phyloP scores from a whole-genome alignment of 306 rosid genomes.

The Cucurbita ficifolia region DNA sequence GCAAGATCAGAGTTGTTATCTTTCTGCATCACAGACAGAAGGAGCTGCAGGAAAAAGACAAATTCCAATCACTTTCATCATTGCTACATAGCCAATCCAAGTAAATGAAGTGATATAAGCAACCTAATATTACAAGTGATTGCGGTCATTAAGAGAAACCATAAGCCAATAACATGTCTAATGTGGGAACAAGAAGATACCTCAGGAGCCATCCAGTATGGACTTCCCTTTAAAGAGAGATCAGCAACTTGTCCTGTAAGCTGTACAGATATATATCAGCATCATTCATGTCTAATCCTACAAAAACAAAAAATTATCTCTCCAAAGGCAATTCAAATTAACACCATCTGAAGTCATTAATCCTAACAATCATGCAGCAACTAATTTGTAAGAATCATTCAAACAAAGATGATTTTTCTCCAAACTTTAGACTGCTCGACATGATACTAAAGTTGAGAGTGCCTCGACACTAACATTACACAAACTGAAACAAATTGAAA shows the following conservation, averaged over 20 bases:
- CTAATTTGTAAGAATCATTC: background rate
- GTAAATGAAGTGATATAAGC: background rate
- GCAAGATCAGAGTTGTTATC: slow-evolving; percentile 76
- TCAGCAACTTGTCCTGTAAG: slow-evolving; percentile 63
- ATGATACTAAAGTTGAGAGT: background rate
- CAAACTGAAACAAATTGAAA: background rate
- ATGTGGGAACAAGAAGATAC: slow-evolving; percentile 26
- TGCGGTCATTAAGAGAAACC: background rate
- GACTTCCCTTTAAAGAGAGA: slow-evolving; percentile 94
- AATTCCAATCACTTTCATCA: background rate
- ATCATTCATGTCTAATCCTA: background rate
- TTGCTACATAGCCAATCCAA: background rate
- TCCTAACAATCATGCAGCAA: background rate
- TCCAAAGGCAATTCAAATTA: background rate
- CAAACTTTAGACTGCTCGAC: background rate
- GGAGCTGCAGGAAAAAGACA: slow-evolving; percentile 35
- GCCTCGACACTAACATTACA: background rate
- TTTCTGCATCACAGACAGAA: slow-evolving; percentile 66
- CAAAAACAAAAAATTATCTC: background rate
- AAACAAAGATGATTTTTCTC: background rate
- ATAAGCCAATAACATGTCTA: background rate
- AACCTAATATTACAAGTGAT: background rate
- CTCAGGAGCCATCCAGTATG: slow-evolving; percentile 99
- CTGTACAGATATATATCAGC: slow-evolving; percentile 22
- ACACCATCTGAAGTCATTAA: background rate